phyloP scores from a whole-genome alignment of 2,329 filamentous ascomycete species.

The Alternaria arborescens region DNA sequence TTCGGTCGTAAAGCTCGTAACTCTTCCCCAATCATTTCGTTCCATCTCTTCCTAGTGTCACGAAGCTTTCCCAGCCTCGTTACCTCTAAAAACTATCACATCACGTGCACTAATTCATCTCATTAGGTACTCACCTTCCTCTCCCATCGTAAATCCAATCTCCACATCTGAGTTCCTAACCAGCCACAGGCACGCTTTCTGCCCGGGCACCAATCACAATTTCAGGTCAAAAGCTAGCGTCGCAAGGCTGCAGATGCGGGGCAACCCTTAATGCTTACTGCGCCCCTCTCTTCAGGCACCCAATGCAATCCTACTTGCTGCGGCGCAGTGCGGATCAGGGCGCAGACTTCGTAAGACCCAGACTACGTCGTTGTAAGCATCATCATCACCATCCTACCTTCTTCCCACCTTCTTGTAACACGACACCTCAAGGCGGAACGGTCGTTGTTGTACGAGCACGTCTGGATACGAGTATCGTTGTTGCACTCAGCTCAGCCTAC shows the following conservation, averaged over 20 bases:
- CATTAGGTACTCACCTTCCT: slow-evolving; percentile 4
- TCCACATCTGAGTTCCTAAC: not conserved
- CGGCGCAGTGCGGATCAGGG: slow-evolving; percentile 2
- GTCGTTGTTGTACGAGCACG: not conserved
- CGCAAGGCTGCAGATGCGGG: slow-evolving; percentile 4
- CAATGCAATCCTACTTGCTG: not conserved
- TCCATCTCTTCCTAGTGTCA: not conserved
- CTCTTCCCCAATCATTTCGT: not conserved
- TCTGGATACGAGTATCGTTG: not conserved
- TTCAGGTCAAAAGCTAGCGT: not conserved
- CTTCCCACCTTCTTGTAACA: not conserved
- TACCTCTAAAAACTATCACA: not conserved
- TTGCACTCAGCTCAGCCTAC: not conserved
- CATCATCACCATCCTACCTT: slow-evolving; percentile 1
- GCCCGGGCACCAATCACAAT: slow-evolving; percentile 3
- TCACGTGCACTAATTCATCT: not conserved
- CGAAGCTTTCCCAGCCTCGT: not conserved
- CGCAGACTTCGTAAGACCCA: not conserved
- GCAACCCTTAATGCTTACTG: slow-evolving; percentile 1
- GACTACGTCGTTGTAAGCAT: slow-evolving; percentile 3
- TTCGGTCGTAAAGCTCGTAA: not conserved
- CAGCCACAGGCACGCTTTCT: slow-evolving; percentile 6
- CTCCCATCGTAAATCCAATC: not conserved
- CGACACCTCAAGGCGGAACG: not conserved
- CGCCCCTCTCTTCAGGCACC: not conserved